Conservation (phyloP, 2,329 filamentous ascomycete genomes). For the Chrysoporthe cubensis region DNA sequence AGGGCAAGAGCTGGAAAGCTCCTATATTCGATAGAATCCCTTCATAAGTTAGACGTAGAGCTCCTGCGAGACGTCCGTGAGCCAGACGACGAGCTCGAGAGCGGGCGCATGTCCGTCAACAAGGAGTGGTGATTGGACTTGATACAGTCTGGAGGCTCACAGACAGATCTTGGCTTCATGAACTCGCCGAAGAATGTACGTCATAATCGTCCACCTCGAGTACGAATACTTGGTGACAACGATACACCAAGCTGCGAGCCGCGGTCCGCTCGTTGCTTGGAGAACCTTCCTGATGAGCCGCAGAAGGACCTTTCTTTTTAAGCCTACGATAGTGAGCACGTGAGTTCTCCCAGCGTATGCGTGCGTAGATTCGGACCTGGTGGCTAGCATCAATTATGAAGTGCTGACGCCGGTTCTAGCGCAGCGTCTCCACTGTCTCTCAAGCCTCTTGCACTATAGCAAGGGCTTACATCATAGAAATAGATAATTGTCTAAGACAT, state of each 20-base stretch:
- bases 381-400: too few species aligned
- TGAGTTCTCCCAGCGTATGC: too few species aligned
- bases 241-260: conserved; percentile 57
- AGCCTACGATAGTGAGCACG: too few species aligned
- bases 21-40: conserved; percentile 53
- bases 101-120: conserved; percentile 56
- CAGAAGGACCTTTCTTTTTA: not conserved
- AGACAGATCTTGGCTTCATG: conserved; percentile 20
- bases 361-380: too few species aligned
- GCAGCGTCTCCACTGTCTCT: too few species aligned
- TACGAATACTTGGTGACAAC: conserved; percentile 59
- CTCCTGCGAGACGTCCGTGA: conserved; percentile 58
- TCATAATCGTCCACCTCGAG: conserved; percentile 54
- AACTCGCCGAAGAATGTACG: conserved; percentile 44
- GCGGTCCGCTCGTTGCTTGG: conserved; percentile 47
- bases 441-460: too few species aligned
- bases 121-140: conserved; percentile 50
- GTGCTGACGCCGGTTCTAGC: too few species aligned
- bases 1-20: conserved; percentile 53
- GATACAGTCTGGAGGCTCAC: conserved; percentile 15
- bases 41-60: conserved; percentile 57
- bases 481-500: too few species aligned
- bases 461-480: too few species aligned
- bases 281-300: conserved; percentile 54
- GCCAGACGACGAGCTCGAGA: conserved; percentile 59